These are phyloP conservation scores for Coemansia sp. DNA, from an alignment of 192 early-diverging fungal species.

Conservation along the genomic window DNA sequence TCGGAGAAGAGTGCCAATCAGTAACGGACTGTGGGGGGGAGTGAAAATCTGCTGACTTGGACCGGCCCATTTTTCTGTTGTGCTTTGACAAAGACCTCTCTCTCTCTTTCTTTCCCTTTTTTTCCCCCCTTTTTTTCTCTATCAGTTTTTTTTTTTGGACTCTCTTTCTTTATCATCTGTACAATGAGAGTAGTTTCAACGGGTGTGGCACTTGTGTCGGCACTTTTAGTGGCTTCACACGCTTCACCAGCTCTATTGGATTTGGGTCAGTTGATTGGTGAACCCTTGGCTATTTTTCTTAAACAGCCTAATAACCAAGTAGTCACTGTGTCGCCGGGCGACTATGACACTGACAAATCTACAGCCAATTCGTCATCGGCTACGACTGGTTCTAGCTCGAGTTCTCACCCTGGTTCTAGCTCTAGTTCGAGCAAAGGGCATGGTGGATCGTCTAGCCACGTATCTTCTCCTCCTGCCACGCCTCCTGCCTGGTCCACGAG, in stretches of 20 bases:
- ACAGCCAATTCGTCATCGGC: neutral
- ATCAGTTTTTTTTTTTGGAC: neutral
- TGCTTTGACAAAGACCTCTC: neutral
- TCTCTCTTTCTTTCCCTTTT: neutral
- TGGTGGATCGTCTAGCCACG: neutral
- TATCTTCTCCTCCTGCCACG: neutral
- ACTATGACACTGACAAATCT: neutral
- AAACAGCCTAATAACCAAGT: neutral
- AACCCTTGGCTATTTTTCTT: conserved; percentile 13
- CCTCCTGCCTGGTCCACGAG: neutral
- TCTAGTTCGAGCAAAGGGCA: neutral
- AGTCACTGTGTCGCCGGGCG: conserved; percentile 2
- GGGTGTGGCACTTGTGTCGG: neutral
- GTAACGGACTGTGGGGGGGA: too few relatives aligned
- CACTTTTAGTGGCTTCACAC: neutral
- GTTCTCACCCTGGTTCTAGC: neutral
- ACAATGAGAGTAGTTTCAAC: conserved; percentile 13
- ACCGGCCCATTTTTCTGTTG: too few relatives aligned
- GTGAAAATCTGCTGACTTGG: too few relatives aligned
- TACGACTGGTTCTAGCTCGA: neutral
- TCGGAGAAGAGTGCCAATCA: too few relatives aligned
- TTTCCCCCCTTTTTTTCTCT: neutral
- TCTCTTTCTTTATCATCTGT: neutral
- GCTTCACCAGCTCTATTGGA: conserved; percentile 11
- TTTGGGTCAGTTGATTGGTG: conserved; percentile 5